phyloP scores from a whole-genome alignment of 2,329 filamentous ascomycete genomes.

The Penicillium verrucosum region DNA sequence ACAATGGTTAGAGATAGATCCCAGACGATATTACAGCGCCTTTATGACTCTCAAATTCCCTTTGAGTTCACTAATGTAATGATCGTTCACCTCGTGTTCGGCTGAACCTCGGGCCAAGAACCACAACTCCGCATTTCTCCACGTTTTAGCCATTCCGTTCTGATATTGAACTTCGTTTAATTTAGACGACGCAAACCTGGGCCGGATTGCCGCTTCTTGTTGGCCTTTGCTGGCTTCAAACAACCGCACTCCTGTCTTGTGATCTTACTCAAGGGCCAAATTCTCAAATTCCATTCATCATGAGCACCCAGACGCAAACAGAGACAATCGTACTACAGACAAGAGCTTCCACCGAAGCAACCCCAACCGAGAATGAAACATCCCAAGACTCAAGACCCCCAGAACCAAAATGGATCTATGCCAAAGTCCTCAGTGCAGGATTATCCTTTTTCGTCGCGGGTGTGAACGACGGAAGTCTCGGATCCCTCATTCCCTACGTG shows the following conservation, averaged over 20 bases:
- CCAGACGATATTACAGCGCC: not conserved
- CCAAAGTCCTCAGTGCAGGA: conserved; percentile 55
- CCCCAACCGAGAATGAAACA: not conserved
- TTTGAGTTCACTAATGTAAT: no score
- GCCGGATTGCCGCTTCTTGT: not conserved
- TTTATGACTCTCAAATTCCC: not conserved
- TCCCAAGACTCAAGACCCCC: not conserved
- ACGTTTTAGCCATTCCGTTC: not conserved
- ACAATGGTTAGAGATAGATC: not conserved
- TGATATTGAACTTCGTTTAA: not conserved
- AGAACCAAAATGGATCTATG: conserved; percentile 16
- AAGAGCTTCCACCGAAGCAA: not conserved
- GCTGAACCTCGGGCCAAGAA: not conserved
- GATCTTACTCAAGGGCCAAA: not conserved
- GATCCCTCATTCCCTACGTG: conserved; percentile 62
- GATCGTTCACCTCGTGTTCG: not conserved
- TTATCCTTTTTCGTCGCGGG: conserved; percentile 66
- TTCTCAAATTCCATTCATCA: not conserved
- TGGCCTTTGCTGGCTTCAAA: not conserved
- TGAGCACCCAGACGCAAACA: conserved; percentile 13
- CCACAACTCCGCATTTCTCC: conserved; percentile 1
- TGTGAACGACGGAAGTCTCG: conserved; percentile 62
- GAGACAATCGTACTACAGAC: conserved; percentile 10
- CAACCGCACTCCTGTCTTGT: no score
- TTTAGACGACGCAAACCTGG: not conserved